These are phyloP conservation scores for Fusarium sp. DNA, from an alignment of 2,329 filamentous ascomycete species.

Conservation along the genomic window DNA sequence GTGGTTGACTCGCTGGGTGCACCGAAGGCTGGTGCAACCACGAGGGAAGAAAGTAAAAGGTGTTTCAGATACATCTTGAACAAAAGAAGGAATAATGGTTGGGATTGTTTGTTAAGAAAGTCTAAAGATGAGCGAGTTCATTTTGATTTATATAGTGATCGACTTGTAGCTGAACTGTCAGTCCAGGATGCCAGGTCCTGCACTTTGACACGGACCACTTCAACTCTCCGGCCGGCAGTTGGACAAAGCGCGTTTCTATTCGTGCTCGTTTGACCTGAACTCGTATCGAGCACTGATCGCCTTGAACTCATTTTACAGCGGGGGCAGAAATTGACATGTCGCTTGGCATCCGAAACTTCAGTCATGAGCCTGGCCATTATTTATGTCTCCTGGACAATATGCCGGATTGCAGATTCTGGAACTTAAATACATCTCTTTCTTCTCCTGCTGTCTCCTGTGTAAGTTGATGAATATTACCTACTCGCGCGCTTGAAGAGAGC, in stretches of 20 bases:
- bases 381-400: no score
- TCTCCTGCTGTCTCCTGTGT: no score
- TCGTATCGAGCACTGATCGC: neutral
- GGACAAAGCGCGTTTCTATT: neutral
- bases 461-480: no score
- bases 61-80: neutral
- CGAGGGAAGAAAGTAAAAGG: neutral
- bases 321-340: neutral
- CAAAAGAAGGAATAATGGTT: fast-evolving
- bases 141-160: neutral
- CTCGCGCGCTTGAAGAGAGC: no score
- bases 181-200: neutral
- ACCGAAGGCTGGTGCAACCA: conserved; percentile 18
- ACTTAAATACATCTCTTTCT: no score
- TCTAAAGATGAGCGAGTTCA: neutral
- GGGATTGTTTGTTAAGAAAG: neutral
- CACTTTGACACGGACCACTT: neutral
- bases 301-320: neutral
- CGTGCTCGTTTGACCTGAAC: neutral
- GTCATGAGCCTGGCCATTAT: neutral
- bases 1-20: neutral
- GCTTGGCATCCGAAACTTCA: neutral
- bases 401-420: no score
- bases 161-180: neutral
- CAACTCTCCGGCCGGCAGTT: neutral